A percentile compares a stretch with the other conserved stretches of the same genome.
phyloP scores from a whole-genome alignment of 2,329 filamentous ascomycete species.

The Fusarium chuoi region DNA sequence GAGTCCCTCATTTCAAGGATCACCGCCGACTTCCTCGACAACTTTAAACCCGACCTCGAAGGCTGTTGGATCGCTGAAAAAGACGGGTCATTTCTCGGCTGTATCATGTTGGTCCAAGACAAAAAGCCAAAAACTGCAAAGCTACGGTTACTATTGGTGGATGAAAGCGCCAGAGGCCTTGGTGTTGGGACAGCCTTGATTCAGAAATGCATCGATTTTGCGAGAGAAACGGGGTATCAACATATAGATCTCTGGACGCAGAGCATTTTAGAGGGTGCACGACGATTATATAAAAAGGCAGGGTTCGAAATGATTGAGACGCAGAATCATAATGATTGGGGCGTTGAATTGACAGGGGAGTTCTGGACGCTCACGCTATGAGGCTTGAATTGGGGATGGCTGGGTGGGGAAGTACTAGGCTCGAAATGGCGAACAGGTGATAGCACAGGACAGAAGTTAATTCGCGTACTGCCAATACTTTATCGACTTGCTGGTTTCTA shows the following conservation, averaged over 20 bases:
- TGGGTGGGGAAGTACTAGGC: background rate
- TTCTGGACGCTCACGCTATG: background rate
- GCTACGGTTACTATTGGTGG: background rate
- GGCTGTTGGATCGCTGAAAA: slow-evolving; percentile 10
- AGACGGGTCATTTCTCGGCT: background rate
- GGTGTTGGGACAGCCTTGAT: background rate
- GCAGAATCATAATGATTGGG: background rate
- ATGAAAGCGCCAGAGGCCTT: background rate
- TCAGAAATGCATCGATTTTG: slow-evolving; percentile 4
- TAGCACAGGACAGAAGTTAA: too few species aligned
- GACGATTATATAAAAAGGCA: background rate
- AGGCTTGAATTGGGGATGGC: background rate
- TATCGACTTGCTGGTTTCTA: too few species aligned
- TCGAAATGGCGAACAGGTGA: background rate
- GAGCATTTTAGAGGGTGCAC: background rate
- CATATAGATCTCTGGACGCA: background rate
- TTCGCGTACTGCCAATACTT: too few species aligned
- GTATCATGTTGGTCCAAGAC: background rate
- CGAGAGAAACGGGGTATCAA: background rate
- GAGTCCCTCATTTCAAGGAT: background rate
- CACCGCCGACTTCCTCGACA: background rate
- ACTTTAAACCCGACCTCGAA: background rate
- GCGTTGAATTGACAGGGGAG: background rate
- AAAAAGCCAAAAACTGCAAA: slow-evolving; percentile 10
- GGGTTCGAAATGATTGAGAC: background rate